Conservation (phyloP, 208 protist genomes). For the Naegleria gruberi region DNA sequence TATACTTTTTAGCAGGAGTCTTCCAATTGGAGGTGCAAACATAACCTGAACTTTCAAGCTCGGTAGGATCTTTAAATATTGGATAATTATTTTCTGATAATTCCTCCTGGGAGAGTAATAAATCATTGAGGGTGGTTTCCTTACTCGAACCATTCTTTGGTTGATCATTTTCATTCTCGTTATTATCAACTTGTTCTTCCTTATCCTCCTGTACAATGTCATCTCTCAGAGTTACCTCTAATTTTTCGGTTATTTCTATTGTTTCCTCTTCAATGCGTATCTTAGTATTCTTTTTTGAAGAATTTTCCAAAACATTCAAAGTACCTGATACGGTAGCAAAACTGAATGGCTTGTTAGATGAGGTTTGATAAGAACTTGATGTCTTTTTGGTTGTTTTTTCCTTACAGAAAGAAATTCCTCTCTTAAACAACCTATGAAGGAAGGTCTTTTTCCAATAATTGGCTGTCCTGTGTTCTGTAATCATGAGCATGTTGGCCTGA, state of each 20-base stretch:
- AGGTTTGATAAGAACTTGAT: background rate
- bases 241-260: background rate
- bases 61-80: background rate
- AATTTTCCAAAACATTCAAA: background rate
- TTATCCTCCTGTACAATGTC: background rate
- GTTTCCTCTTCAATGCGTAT: too few species aligned
- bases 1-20: background rate
- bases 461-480: background rate
- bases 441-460: background rate
- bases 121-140: background rate
- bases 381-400: conserved; percentile 15
- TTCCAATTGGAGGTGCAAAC: background rate
- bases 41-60: background rate
- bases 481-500: background rate
- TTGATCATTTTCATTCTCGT: background rate
- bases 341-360: background rate
- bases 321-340: background rate
- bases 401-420: conserved; percentile 22
- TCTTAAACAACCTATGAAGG: background rate
- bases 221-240: background rate
- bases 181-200: background rate
- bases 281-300: background rate
- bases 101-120: background rate
- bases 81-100: conserved; percentile 26
- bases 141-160: background rate